Evolutionary conservation across 2,329 filamentous ascomycete species (phyloP), one percentile per base, ranked within the genome.

Genomic region (Aureobasidium pullulans): DNA sequence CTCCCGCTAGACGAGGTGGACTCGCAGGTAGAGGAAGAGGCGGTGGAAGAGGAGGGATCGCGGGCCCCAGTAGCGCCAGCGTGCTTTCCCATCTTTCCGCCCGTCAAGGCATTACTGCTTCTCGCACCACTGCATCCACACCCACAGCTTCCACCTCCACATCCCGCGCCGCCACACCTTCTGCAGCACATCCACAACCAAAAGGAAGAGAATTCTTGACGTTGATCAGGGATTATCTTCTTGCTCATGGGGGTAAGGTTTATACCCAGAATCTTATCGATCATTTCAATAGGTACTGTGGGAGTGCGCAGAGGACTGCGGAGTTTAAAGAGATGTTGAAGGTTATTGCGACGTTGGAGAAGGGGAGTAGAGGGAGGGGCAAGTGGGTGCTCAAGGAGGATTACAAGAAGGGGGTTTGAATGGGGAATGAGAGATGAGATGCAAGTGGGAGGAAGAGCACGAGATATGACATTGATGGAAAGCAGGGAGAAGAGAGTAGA

Each of bases 191-290:
- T 10, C 53, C 60, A 10, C 70, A 72, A 32, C 71, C 73, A 2
- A 69, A 69, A 63, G 76, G 68, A 62, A 73, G 64, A 60, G 75
- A 77, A 31, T 78, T 79, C 68, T 66, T 80, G 13, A 72, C 71
- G 34, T 69, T 77, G 66, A 95, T 96, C 60, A 85, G 86, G 40
- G 83, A 87, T 43, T 97, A 91, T 66, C 85, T 97, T 64, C 79
- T 81, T 46, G 80, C 84, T 28, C 90, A 95, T 59, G 88, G 89
- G 9, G 91, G 91, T 3, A 81, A 83, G 36, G 89, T 89, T 6
- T 85, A 89, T 5, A 92, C 88, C 43, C 90, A 95, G 75, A 86
- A 90, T 79, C 74, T 96, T 46, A 88, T 96, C 28, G 89, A 96
- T 67, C 90, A 96, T 68, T 97, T 96, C 72, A 90, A 92, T 72